Conservation (phyloP, 2,329 filamentous ascomycete species). For the Fusarium proliferatum region DNA sequence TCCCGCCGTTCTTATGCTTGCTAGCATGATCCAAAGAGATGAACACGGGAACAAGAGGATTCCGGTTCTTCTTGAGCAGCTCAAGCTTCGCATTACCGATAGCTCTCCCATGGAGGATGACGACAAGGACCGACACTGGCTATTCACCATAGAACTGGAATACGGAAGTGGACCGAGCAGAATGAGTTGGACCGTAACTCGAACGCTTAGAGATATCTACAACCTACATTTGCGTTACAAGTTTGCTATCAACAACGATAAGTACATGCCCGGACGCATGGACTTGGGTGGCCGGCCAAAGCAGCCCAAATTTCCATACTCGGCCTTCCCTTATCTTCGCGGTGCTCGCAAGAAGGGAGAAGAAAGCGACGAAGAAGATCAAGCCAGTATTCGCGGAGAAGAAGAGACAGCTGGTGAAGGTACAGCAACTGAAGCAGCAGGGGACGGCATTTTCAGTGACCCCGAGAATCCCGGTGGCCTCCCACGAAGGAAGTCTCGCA, state of each 20-base stretch:
- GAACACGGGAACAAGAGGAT: slow-evolving; percentile 96
- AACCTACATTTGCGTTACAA: slow-evolving; percentile 96
- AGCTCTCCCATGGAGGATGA: slow-evolving; percentile 76
- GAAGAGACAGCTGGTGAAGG: slow-evolving; percentile 62
- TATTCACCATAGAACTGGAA: slow-evolving; percentile 92
- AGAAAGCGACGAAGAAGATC: slow-evolving; percentile 79
- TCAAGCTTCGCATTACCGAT: slow-evolving; percentile 88
- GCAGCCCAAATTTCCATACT: slow-evolving; percentile 89
- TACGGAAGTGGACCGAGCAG: slow-evolving; percentile 95
- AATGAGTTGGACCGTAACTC: slow-evolving; percentile 95
- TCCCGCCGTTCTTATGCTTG: slow-evolving; percentile 91
- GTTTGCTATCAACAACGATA: slow-evolving; percentile 83
- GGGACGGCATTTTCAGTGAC: slow-evolving; percentile 55
- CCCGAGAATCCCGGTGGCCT: slow-evolving; percentile 46
- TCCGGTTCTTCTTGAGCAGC: slow-evolving; percentile 92
- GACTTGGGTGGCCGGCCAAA: slow-evolving; percentile 77
- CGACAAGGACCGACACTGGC: slow-evolving; percentile 76
- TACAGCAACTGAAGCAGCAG: slow-evolving; percentile 74
- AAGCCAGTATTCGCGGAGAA: slow-evolving; percentile 52
- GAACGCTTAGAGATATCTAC: slow-evolving; percentile 88
- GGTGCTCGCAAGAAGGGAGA: slow-evolving; percentile 83
- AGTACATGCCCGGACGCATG: slow-evolving; percentile 76
- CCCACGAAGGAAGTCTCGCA: slow-evolving; percentile 63
- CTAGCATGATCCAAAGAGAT: slow-evolving; percentile 97
- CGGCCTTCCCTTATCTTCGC: slow-evolving; percentile 89